A percentile compares a stretch with the other conserved stretches of the same genome.
phyloP scores from a whole-genome alignment of 2,329 filamentous ascomycete genomes.

The Drechslera avenae region DNA sequence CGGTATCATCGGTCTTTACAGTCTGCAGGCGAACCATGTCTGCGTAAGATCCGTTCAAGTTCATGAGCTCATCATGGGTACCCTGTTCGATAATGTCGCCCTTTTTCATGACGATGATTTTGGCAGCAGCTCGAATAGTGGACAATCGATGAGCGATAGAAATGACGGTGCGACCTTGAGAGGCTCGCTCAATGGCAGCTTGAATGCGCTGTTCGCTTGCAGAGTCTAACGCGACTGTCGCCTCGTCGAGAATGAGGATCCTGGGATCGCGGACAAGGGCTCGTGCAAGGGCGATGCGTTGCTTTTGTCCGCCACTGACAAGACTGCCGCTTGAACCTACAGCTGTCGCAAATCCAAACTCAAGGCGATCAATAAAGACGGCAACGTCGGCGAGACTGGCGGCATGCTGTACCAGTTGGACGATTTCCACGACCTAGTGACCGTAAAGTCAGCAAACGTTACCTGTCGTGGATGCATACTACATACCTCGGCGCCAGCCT shows the following conservation, averaged over 20 bases:
- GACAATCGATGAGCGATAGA: slow-evolving; percentile 49
- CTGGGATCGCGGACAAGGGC: slow-evolving; percentile 61
- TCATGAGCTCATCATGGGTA: slow-evolving; percentile 42
- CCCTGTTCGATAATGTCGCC: slow-evolving; percentile 47
- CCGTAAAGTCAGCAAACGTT: not conserved
- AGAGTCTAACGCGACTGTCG: slow-evolving; percentile 65
- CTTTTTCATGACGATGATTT: slow-evolving; percentile 49
- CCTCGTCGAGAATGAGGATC: slow-evolving; percentile 66
- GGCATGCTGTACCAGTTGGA: slow-evolving; percentile 56
- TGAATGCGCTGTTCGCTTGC: slow-evolving; percentile 63
- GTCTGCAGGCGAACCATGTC: slow-evolving; percentile 57
- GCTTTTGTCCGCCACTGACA: slow-evolving; percentile 63
- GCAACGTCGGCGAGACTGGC: slow-evolving; percentile 64
- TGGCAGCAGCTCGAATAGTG: slow-evolving; percentile 44
- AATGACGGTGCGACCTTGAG: slow-evolving; percentile 44
- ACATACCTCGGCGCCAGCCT: slow-evolving; percentile 21
- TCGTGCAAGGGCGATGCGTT: slow-evolving; percentile 64
- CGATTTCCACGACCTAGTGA: slow-evolving; percentile 51
- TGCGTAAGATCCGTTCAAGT: slow-evolving; percentile 52
- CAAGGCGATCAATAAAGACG: slow-evolving; percentile 60
- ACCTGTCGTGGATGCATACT: too few relatives aligned
- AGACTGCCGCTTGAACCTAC: slow-evolving; percentile 61
- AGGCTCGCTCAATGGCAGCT: slow-evolving; percentile 43
- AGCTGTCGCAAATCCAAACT: slow-evolving; percentile 54
- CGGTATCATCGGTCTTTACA: slow-evolving; percentile 49